phyloP scores from a whole-genome alignment of 2,329 filamentous ascomycete species.

The Sporothrix mexicana region DNA sequence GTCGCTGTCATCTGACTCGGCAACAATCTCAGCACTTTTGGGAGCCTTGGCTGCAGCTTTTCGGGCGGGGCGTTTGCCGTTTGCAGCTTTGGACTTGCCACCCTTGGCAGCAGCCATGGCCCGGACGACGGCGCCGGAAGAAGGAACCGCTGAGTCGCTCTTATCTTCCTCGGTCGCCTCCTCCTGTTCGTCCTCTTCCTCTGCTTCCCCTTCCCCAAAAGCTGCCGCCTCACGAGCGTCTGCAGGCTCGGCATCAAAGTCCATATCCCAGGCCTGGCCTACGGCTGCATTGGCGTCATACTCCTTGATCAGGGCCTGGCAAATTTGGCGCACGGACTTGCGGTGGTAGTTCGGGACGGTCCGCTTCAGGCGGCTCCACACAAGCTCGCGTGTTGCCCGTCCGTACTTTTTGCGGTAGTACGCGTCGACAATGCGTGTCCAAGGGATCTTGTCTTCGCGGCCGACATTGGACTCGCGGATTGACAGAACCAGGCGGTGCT shows the following conservation, averaged over 20 bases:
- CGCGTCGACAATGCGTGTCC: constrained; percentile 48
- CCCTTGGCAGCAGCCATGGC: constrained; percentile 25
- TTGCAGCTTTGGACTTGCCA: background rate
- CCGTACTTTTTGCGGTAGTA: constrained; percentile 34
- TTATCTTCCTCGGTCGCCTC: background rate
- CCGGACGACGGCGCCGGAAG: background rate
- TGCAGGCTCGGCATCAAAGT: constrained; percentile 25
- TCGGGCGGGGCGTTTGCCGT: background rate
- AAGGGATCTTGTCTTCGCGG: constrained; percentile 56
- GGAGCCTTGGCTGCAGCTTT: background rate
- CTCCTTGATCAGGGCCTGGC: constrained; percentile 34
- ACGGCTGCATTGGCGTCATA: constrained; percentile 31
- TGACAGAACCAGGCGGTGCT: constrained; percentile 51
- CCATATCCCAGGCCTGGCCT: constrained; percentile 33
- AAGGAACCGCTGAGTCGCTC: constrained; percentile 3
- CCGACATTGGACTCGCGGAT: constrained; percentile 51
- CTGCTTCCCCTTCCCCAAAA: too few relatives aligned
- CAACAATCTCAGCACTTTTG: constrained; percentile 31
- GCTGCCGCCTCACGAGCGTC: too few relatives aligned
- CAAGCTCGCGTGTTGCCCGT: constrained; percentile 36
- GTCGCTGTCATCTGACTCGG: constrained; percentile 26
- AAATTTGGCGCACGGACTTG: constrained; percentile 35
- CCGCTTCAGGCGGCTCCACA: constrained; percentile 39
- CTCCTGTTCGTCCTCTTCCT: background rate
- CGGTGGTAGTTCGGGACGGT: constrained; percentile 35